A percentile compares a stretch with the other conserved stretches of the same genome.
These are phyloP conservation scores for Rhexocercosporidium sp. DNA, from an alignment of 2,329 filamentous ascomycete genomes.

Conservation along the genomic window DNA sequence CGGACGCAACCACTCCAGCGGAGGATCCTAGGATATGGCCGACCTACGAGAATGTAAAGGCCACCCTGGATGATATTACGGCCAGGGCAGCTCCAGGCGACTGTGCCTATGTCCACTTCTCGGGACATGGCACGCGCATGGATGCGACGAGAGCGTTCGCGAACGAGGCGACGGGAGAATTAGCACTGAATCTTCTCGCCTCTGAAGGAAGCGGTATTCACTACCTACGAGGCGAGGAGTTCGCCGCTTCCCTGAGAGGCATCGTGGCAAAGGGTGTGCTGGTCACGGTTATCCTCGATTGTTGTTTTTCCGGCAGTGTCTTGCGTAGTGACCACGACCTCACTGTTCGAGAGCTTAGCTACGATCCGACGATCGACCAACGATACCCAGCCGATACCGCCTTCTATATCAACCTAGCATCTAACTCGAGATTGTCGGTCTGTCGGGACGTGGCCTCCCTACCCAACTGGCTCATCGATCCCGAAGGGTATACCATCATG, in stretches of 20 bases:
- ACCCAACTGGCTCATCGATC: slow-evolving; percentile 10
- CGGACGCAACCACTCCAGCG: background rate
- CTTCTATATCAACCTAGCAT: background rate
- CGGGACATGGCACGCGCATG: slow-evolving; percentile 26
- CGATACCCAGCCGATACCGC: background rate
- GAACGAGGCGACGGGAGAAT: slow-evolving; percentile 15
- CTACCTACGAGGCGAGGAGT: slow-evolving; percentile 21
- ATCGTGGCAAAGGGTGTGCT: slow-evolving; percentile 27
- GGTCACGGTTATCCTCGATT: slow-evolving; percentile 29
- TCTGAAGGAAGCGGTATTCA: slow-evolving; percentile 3
- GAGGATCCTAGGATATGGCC: slow-evolving; percentile 11
- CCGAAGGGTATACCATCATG: slow-evolving; percentile 4
- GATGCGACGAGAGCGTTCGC: slow-evolving; percentile 9
- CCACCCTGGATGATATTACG: slow-evolving; percentile 20
- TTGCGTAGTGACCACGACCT: slow-evolving; percentile 1
- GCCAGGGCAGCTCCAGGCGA: slow-evolving; percentile 21
- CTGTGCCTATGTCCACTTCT: slow-evolving; percentile 34
- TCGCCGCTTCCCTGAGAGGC: slow-evolving; percentile 18
- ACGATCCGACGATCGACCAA: slow-evolving; percentile 1
- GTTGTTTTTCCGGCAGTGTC: slow-evolving; percentile 30
- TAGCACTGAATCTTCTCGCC: slow-evolving; percentile 23
- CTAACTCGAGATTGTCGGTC: background rate
- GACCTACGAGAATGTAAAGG: slow-evolving; percentile 29
- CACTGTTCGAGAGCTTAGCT: background rate
- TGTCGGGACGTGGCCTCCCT: background rate